Base-by-base conservation (phyloP, 2,329 filamentous ascomycete genomes). In the Claviceps maximensis region DNA sequence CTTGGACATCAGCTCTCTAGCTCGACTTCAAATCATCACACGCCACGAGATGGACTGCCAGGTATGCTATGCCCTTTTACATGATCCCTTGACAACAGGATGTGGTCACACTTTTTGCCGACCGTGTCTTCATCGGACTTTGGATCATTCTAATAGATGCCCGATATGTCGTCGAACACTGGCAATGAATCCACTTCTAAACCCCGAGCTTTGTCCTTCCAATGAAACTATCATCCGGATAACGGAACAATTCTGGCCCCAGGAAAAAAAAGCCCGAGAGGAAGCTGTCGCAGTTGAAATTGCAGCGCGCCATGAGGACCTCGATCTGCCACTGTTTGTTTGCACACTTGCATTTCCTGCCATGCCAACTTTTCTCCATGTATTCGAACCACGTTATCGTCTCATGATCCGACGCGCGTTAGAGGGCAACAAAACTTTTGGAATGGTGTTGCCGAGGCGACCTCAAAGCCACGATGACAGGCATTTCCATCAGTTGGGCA, bases 81-180 rank as follows among this genome's bases (percentile, higher is more conserved):
- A 89, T 55, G 86, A 95, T 56, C 89, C 90, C 0, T 73, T 90
- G 50, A 95, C 89, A 0, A 94, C 88, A 0, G 76, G 80, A 1
- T 96, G 90, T 61, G 90, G 90, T 1, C 90, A 96, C 65, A 95
- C 89, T 0, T 91, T 93, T 61, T 96, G 90, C 65, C 82, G 86
- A 21, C 78, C 79, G 55, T 96, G 90, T 64, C 73, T 95, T 23
- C 79, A 83, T 53, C 80, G 86, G 47, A 81, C 87, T 7, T 73
- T 94, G 55, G 86, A 91, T 60, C 85, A 93, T 63, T 85, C 86
- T 1, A 77, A 80, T 53, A 75, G 86, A 52, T 96, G 90, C 62
- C 89, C 90, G 0, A 77, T 89, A 15, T 96, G 90, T 63, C 83
- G 90, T 49, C 78, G 84, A 45, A 70, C 71, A 9, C 67, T 95